Percentiles rank a stretch among this genome's conserved stretches.
Conservation (phyloP, 495 filamentous ascomycete species). For the Aspergillus indologenus region DNA sequence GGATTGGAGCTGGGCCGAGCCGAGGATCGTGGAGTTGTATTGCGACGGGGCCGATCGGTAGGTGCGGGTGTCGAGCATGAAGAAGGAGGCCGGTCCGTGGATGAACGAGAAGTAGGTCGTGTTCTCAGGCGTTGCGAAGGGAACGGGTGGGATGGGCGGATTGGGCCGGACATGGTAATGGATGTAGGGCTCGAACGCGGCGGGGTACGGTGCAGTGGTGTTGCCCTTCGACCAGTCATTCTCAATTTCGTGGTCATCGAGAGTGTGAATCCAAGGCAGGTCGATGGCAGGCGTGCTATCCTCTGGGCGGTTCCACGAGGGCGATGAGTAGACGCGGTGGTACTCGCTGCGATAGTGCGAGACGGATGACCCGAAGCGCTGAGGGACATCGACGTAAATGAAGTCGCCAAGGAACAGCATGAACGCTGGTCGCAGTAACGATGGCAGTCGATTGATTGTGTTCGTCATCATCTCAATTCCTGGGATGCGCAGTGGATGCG, state of each 20-base stretch:
- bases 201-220: conserved; percentile 65
- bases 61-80: conserved; percentile 87
- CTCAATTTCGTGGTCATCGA: conserved; percentile 93
- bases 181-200: conserved; percentile 80
- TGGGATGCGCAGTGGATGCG: conserved; percentile 76
- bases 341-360: conserved; percentile 88
- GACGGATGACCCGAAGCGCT: conserved; percentile 64
- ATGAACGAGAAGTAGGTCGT: conserved; percentile 83
- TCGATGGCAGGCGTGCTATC: conserved; percentile 41
- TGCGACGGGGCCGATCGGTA: conserved; percentile 68
- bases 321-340: conserved; percentile 87
- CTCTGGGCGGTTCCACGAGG: conserved; percentile 70
- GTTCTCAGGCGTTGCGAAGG: conserved; percentile 41
- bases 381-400: conserved; percentile 93
- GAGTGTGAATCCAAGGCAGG: conserved; percentile 92
- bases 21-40: conserved; percentile 80
- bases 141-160: conserved; percentile 58
- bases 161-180: conserved; percentile 84
- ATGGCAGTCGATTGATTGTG: conserved; percentile 57
- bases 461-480: conserved; percentile 66
- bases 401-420: conserved; percentile 99
- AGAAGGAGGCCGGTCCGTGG: conserved; percentile 88
- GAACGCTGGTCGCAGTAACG: conserved; percentile 62
- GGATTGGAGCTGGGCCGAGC: conserved; percentile 70
- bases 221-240: conserved; percentile 82